Evolutionary conservation across 2,329 filamentous ascomycete species (phyloP).

Genomic region (Rutstroemia sydowiana): DNA sequence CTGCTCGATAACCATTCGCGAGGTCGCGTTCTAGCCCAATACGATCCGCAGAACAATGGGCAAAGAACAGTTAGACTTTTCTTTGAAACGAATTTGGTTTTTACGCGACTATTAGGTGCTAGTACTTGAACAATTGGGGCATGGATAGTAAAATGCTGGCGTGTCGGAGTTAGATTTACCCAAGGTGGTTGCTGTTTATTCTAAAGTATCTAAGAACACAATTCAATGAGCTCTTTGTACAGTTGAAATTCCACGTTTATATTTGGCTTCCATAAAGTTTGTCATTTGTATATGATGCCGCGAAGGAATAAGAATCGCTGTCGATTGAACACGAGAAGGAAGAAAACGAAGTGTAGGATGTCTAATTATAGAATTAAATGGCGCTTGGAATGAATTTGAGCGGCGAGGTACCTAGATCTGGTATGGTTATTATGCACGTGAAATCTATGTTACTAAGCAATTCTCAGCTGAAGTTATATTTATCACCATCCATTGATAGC

Average conservation of each 20-base stretch:
- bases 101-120: neutral
- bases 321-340: neutral
- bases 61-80: neutral
- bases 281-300: neutral
- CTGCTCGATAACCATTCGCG: neutral
- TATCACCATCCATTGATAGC: neutral
- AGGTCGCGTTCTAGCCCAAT: neutral
- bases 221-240: neutral
- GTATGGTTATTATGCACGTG: neutral
- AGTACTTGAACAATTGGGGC: neutral
- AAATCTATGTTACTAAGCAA: neutral
- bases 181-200: neutral
- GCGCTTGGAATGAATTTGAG: neutral
- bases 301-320: neutral
- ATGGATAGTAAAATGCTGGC: neutral
- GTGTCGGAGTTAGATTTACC: neutral
- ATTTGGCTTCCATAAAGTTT: neutral
- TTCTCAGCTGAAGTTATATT: neutral
- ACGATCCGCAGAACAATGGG: neutral
- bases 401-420: no score
- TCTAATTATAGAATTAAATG: neutral
- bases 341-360: neutral
- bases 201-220: neutral
- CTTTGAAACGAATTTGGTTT: neutral
- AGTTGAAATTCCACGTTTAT: neutral